Conservation (phyloP, 2,329 filamentous ascomycete genomes). For the Curvularia hawaiiensis region DNA sequence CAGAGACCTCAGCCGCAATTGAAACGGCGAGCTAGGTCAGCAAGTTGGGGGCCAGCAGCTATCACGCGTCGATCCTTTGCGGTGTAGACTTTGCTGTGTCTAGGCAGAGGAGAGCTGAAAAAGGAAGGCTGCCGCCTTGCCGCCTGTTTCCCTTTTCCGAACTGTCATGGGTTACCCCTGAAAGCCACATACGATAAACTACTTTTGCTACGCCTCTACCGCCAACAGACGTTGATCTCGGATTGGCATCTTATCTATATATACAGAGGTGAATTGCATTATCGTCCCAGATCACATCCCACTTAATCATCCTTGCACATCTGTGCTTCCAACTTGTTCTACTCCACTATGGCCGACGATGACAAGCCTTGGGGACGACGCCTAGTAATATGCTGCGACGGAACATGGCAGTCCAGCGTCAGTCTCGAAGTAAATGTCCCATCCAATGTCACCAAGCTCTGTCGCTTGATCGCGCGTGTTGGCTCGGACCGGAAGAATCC, state of each 20-base stretch:
- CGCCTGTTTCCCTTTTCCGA: neutral
- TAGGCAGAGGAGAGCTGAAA: neutral
- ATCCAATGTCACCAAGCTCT: slow-evolving; percentile 45
- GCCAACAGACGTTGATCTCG: slow-evolving; percentile 9
- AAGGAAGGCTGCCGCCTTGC: slow-evolving; percentile 6
- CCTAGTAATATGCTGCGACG: slow-evolving; percentile 46
- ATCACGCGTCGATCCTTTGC: slow-evolving; percentile 7
- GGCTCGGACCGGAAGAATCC: slow-evolving; percentile 30
- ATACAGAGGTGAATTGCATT: neutral
- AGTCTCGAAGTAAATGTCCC: slow-evolving; percentile 38
- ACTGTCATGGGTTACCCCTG: slow-evolving; percentile 13
- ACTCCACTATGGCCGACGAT: slow-evolving; percentile 20
- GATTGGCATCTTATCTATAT: slow-evolving; percentile 4
- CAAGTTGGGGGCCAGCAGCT: slow-evolving; percentile 11
- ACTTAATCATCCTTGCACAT: neutral
- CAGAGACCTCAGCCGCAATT: slow-evolving; percentile 18
- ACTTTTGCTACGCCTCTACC: slow-evolving; percentile 4
- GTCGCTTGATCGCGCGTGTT: slow-evolving; percentile 39
- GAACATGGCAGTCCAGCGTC: slow-evolving; percentile 46
- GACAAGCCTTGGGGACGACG: slow-evolving; percentile 37
- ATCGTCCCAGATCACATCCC: neutral
- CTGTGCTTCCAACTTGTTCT: neutral
- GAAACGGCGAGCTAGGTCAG: slow-evolving; percentile 10
- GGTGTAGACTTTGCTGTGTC: slow-evolving; percentile 10
- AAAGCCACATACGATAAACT: slow-evolving; percentile 5